A percentile compares a stretch with the other conserved stretches of the same genome.
These are phyloP conservation scores for Gynochthodes officinalis DNA, from an alignment of 257 asterid genomes.

Conservation along the genomic window DNA sequence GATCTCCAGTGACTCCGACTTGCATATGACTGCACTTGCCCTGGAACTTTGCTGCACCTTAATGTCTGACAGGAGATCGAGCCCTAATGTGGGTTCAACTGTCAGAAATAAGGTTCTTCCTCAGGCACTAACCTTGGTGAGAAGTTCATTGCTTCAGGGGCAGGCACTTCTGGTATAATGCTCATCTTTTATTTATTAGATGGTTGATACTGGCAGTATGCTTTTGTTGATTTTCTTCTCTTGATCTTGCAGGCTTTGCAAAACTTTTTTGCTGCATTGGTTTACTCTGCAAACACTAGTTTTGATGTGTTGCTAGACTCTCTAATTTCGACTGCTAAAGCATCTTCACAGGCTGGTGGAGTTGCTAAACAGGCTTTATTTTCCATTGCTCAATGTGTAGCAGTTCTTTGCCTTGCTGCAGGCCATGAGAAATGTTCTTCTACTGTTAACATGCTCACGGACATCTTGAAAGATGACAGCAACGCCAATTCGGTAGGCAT, in stretches of 20 bases:
- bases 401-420: conserved; percentile 97
- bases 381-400: conserved; percentile 95
- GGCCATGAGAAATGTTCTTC: conserved; percentile 72
- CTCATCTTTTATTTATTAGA: conserved; percentile 12
- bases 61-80: conserved; percentile 96
- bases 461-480: conserved; percentile 78
- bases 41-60: conserved; percentile 88
- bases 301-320: conserved; percentile 86
- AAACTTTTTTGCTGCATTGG: conserved; percentile 80
- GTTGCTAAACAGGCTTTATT: conserved; percentile 96
- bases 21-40: conserved; percentile 97
- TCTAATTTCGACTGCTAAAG: conserved; percentile 90
- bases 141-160: conserved; percentile 95
- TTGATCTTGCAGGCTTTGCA: conserved; percentile 71
- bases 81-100: conserved; percentile 79
- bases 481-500: conserved; percentile 69
- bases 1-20: conserved; percentile 78
- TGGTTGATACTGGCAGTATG: conserved; percentile 19
- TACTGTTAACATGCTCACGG: conserved; percentile 90
- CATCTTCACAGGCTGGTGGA: conserved; percentile 79
- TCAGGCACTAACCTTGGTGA: conserved; percentile 76
- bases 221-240: conserved; percentile 24
- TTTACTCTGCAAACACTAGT: conserved; percentile 93
- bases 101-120: conserved; percentile 97
- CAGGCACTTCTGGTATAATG: conserved; percentile 91